Base-by-base conservation (phyloP, 768 basidiomycete species). In the Chlorophyllum brunneum region DNA sequence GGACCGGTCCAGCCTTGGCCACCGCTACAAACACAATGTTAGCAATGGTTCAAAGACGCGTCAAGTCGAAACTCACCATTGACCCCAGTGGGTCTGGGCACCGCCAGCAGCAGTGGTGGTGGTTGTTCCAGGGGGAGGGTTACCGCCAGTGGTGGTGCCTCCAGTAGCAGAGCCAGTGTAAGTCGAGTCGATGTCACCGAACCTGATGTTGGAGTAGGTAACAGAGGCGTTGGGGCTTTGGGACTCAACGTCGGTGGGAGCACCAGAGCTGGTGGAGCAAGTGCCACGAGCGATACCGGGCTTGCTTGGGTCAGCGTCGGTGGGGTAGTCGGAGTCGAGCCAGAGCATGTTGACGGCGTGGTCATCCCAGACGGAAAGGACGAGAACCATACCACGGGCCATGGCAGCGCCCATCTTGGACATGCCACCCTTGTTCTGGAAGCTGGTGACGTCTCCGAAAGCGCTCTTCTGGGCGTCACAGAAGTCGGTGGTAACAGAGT, bases 311-410 rank as follows among this genome's bases (percentile, higher is more conserved):
- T 58, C 60, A 13, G 49, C 49, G 30, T 51, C 49, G 34, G 58
- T 58, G 46, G 74, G 80, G 70, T 76, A 79, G 70, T 65, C 67
- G 60, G 67, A 65, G 70, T 81, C 78, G 64, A 81, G 76, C 73
- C 80, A 82, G 58, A 78, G 71, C 80, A 82, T 81, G 65, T 72
- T 67, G 53, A 66, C 78, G 27, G 67, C 68, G 60, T 81, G 70
- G 67, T 81, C 79, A 61, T 80, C 79, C 80, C 80, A 79, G 56
- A 81, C 53, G 41, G 65, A 68, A 60, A 81, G 63, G 45, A 76
- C 77, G 55, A 80, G 66, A 31, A 78, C 78, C 70, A 77, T 73
- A 27, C 77, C 77, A 27, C 64, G 61, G 41, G 56, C 62, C 56
- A 75, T 59, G 10, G 76, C 60, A 39, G 57, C 49, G 34, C 68